Conservation (phyloP, 805 yeast species). For the Metschnikowia koreensis region DNA sequence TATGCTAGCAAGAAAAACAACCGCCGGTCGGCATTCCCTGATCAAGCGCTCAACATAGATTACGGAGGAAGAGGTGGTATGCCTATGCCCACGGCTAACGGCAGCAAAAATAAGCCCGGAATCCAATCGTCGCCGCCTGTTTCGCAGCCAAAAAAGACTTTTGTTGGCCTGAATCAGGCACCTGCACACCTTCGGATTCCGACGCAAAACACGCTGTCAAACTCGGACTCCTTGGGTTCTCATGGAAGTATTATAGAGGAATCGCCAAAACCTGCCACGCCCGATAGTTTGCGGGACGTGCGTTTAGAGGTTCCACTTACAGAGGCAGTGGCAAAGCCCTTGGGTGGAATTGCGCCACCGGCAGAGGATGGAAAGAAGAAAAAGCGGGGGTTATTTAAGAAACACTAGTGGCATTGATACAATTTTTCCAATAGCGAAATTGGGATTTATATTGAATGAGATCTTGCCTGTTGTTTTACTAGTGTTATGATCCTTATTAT, state of each 20-base stretch:
- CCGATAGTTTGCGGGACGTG: conserved; percentile 19
- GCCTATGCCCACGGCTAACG: conserved; percentile 34
- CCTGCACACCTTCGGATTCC: conserved; percentile 12
- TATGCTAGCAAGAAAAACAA: conserved; percentile 27
- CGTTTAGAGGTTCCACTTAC: conserved; percentile 19
- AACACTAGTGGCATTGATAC: background rate
- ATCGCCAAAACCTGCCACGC: conserved; percentile 22
- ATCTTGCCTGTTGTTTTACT: too few species aligned
- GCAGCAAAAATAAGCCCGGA: conserved; percentile 18
- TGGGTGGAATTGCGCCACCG: conserved; percentile 26
- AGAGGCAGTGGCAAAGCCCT: conserved; percentile 27
- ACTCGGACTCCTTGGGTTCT: conserved; percentile 22
- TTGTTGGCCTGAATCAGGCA: conserved; percentile 1
- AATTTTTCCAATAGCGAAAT: too few species aligned
- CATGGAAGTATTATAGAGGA: conserved; percentile 25
- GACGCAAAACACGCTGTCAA: conserved; percentile 7
- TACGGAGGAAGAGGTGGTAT: conserved; percentile 49
- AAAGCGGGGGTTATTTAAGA: conserved; percentile 29
- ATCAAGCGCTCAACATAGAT: conserved; percentile 34
- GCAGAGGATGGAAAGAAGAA: conserved; percentile 23
- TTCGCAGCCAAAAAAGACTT: conserved; percentile 18
- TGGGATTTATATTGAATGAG: too few species aligned
- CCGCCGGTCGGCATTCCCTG: conserved; percentile 37
- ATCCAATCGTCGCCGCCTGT: conserved; percentile 17
- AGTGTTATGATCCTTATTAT: too few species aligned